These are phyloP conservation scores for Lactarius tabidus DNA, from an alignment of 768 basidiomycete species.

Conservation along the genomic window DNA sequence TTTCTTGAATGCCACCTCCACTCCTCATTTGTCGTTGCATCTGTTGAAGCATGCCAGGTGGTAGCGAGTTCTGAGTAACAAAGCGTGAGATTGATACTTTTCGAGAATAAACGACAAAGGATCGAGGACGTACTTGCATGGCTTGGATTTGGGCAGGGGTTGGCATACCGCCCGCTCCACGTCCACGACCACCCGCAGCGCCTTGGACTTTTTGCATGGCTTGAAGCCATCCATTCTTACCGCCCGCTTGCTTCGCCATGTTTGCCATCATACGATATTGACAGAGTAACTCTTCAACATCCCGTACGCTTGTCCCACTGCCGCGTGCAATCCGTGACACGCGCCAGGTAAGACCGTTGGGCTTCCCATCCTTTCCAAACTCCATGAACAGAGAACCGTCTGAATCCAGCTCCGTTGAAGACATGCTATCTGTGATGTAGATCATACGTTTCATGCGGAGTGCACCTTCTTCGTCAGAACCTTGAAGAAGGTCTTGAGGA, in stretches of 20 bases:
- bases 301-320: conserved; percentile 89
- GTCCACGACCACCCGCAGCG: conserved; percentile 79
- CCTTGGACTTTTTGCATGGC: conserved; percentile 93
- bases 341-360: conserved; percentile 83
- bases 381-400: conserved; percentile 92
- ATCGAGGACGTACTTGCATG: conserved; percentile 67
- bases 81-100: not conserved
- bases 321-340: conserved; percentile 88
- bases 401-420: conserved; percentile 86
- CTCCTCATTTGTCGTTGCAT: conserved; percentile 78
- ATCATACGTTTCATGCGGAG: conserved; percentile 95
- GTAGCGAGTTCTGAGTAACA: conserved; percentile 71
- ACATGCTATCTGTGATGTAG: conserved; percentile 98
- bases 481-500: conserved; percentile 85
- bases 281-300: conserved; percentile 96
- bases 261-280: conserved; percentile 99
- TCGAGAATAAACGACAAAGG: conserved; percentile 3
- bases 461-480: conserved; percentile 90
- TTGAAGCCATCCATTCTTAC: conserved; percentile 92
- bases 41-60: conserved; percentile 92
- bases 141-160: conserved; percentile 91
- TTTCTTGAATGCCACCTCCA: conserved; percentile 91
- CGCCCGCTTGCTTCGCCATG: conserved; percentile 97
- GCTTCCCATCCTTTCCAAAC: conserved; percentile 75
- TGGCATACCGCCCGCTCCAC: conserved; percentile 85